phyloP scores from a whole-genome alignment of 352 stramenopile genomes.

The Phytophthora brassicae region DNA sequence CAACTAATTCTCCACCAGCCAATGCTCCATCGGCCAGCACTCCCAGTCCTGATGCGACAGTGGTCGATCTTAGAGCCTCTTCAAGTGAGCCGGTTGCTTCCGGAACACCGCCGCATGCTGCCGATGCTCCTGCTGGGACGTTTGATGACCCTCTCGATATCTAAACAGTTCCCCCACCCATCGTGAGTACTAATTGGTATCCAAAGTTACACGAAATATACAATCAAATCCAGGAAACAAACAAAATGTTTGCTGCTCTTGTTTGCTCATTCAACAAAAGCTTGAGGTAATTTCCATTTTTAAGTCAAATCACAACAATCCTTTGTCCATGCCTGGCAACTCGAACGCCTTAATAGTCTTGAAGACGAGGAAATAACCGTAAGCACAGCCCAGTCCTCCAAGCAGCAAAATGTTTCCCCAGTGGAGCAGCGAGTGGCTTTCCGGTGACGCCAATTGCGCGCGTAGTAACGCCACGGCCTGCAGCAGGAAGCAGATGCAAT shows the following conservation, averaged over 20 bases:
- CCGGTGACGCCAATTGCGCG: conserved; percentile 67
- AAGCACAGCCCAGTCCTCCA: conserved; percentile 56
- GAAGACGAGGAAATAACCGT: conserved; percentile 86
- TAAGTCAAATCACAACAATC: conserved; percentile 45
- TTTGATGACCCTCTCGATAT: conserved; percentile 34
- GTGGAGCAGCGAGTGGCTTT: conserved; percentile 80
- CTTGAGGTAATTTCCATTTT: too few species aligned
- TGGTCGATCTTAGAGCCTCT: conserved; percentile 16
- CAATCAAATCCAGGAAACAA: conserved; percentile 13
- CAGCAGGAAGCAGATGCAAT: conserved; percentile 86
- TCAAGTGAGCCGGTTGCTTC: conserved; percentile 3
- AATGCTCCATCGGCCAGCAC: background rate
- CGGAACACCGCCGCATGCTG: conserved; percentile 1
- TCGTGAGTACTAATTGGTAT: conserved; percentile 12
- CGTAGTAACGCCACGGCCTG: conserved; percentile 72
- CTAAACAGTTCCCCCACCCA: conserved; percentile 17
- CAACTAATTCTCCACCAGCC: background rate
- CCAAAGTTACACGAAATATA: conserved; percentile 25
- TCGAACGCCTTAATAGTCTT: conserved; percentile 90
- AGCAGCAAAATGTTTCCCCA: conserved; percentile 85
- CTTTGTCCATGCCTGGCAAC: conserved; percentile 65
- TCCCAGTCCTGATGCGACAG: background rate
- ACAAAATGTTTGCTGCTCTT: background rate
- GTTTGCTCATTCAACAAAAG: too few species aligned
- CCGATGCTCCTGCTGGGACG: conserved; percentile 18